Percentiles rank a stretch among this genome's conserved stretches.
Evolutionary conservation across 129 eudicot genomes (phyloP).

Genomic region (Pittosporum tobira): DNA sequence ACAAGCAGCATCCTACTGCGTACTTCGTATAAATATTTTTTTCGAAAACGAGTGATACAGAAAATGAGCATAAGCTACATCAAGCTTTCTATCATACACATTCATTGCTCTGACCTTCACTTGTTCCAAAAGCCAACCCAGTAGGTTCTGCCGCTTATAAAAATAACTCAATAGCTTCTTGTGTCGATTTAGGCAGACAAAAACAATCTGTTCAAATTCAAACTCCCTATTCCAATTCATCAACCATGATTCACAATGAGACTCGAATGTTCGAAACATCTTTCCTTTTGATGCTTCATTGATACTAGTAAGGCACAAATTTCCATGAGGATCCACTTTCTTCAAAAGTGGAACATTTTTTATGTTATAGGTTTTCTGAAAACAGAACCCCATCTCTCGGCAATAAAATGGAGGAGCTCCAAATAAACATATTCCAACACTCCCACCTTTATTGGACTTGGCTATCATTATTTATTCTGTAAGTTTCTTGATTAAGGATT

Average conservation of each 20-base stretch:
- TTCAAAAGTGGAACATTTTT: slow-evolving; percentile 32
- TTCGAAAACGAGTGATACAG: slow-evolving; percentile 26
- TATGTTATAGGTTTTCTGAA: slow-evolving; percentile 25
- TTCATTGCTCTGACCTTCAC: slow-evolving; percentile 19
- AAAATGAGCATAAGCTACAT: slow-evolving; percentile 37
- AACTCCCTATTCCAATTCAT: slow-evolving; percentile 41
- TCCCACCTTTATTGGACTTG: slow-evolving; percentile 41
- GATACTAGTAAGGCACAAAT: slow-evolving; percentile 18
- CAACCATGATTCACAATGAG: slow-evolving; percentile 25
- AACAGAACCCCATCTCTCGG: slow-evolving; percentile 35
- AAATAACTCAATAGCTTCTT: slow-evolving; percentile 16
- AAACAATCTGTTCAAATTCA: background rate
- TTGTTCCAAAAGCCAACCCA: slow-evolving; percentile 32
- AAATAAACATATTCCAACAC: slow-evolving; percentile 33
- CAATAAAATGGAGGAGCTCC: slow-evolving; percentile 36
- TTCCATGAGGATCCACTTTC: slow-evolving; percentile 25
- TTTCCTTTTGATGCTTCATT: slow-evolving; percentile 2
- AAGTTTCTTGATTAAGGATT: background rate
- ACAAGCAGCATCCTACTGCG: slow-evolving; percentile 34
- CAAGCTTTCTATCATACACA: slow-evolving; percentile 22
- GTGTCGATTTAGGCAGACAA: slow-evolving; percentile 32
- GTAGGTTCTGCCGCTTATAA: slow-evolving; percentile 13
- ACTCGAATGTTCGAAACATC: slow-evolving; percentile 18
- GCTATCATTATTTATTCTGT: no score
- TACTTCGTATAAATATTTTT: slow-evolving; percentile 9